Evolutionary conservation across 2,329 filamentous ascomycete species (phyloP), one percentile per base, ranked within the genome.

Genomic region (Diplodia scrobiculata): DNA sequence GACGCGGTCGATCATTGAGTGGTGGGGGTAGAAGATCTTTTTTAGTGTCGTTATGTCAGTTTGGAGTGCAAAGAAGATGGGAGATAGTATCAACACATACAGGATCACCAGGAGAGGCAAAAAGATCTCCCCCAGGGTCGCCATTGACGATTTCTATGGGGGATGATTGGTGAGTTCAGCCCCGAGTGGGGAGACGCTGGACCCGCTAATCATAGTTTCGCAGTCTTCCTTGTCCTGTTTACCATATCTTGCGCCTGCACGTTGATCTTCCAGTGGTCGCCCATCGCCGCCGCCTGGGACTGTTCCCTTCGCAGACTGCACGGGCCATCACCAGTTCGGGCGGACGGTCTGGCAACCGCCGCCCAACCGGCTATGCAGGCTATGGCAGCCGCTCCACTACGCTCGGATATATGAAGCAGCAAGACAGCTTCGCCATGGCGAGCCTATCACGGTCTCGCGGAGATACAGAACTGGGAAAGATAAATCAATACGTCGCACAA

Each of bases 251-350:
- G 81, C 69, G 71, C 75, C 3, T 73, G 78, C n/a, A 82, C 82
- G 2, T 70, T 84, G 50, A 77, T 83, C 17, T 82, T 83, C 69
- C 76, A 80, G 63, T 84, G 83, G 67, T 64, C 77, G 21, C 81
- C 82, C 0, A 73, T 84, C 5, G 60, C 70, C 13, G 81, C 82
- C 9, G 74, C 75, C 0, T 84, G 83, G 83, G 74, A 82, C 66
- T 68, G 71, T 9, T 67, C 68, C 1, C 65, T 79, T 0, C 73
- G 73, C n/a, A 69, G 9, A 71, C 71, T 1, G 71, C 71, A 63
- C 70, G 71, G 32, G 69, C 70, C 2, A 69, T 72, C 32, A 72
- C 71, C 47, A 62, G 48, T 34, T 59, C 53, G 1, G 54, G 54
- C 9, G 64, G 64, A 25, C 53, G 54, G 11, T 38, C 52, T 10